phyloP scores from a whole-genome alignment of 192 early-diverging fungal species.

The Dissophora ornata region DNA sequence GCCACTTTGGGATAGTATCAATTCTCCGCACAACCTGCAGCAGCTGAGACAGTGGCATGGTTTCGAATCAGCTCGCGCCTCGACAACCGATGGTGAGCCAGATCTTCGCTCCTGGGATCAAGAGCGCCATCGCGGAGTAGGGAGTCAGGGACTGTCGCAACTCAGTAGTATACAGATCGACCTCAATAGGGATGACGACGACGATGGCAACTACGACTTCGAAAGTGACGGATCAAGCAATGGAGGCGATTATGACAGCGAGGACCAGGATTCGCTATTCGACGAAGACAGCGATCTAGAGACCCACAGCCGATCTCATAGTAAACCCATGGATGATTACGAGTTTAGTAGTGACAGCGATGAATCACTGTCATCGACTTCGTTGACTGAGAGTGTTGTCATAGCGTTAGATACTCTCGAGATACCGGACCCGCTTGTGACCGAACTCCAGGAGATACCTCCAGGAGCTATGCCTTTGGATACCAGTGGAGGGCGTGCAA shows the following conservation, averaged over 20 bases:
- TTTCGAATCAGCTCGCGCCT: conserved; percentile 11
- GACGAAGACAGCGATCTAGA: conserved; percentile 11
- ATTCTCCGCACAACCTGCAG: conserved; percentile 33
- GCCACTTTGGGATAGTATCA: conserved; percentile 54
- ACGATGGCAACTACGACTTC: conserved; percentile 4
- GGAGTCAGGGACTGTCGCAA: not conserved
- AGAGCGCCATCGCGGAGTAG: not conserved
- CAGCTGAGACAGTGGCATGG: conserved; percentile 31
- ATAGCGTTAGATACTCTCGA: conserved; percentile 42
- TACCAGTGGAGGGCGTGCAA: too few relatives aligned
- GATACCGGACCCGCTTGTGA: conserved; percentile 20
- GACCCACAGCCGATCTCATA: not conserved
- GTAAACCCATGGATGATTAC: not conserved
- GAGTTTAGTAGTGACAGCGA: conserved; percentile 45
- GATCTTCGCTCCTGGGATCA: conserved; percentile 19
- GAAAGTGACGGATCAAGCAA: conserved; percentile 1
- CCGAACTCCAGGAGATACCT: not conserved
- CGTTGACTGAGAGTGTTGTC: conserved; percentile 29
- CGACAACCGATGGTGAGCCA: conserved; percentile 11
- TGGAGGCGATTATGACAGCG: conserved; percentile 1
- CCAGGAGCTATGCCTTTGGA: too few relatives aligned
- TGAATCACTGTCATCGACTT: conserved; percentile 15
- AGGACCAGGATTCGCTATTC: conserved; percentile 6
- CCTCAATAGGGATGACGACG: conserved; percentile 21
- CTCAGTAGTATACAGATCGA: conserved; percentile 36